Evolutionary conservation across 169 alveolate species (phyloP), one percentile per base, ranked within the genome.

Genomic region (Eimeria brunetti): DNA sequence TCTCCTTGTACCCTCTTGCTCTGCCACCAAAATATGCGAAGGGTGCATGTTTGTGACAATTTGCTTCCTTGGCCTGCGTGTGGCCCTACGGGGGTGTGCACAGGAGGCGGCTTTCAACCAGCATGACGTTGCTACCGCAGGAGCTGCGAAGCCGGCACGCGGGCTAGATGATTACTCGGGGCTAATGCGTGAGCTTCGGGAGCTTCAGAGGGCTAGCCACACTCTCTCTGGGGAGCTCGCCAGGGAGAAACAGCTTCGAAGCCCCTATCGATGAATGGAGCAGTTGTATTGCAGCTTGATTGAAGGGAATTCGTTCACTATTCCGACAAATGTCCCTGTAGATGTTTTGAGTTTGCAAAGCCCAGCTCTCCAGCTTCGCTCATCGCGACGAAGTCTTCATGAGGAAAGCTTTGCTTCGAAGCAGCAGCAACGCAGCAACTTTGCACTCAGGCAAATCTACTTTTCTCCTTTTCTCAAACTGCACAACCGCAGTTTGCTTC

Each of bases 91-190:
- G 88, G 88, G 44, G n/a, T 46, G 64, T 46, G 88, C 27, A 30
- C 67, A 49, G 67, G 67, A 51, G 44, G 64, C 64, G 88, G 67
- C 41, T n/a, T 46, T 33, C 60, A 78, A 41, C 67, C 27, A 12
- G 69, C 6, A 78, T 27, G 88, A 30, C 30, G 46, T 8, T 46
- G 67, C 44, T 11, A 30, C 67, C 9, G 38, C 44, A 12, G 88
- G 44, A 27, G 0, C 7, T 11, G 22, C 16, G 20, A 83, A 83
- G 76, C 58, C 56, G 33, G 56, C 75, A 9, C 36, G 51, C 16
- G 90, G 90, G 75, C 76, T 83, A 58, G 76, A 83, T 33, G 90
- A 83, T 38, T 83, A 83, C 75, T 53, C 67, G 56, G 90, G 90
- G 7, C 90, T 83, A 53, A 83, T 83, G 75, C 30, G 75, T n/a